phyloP scores from a whole-genome alignment of 768 basidiomycete genomes.

The Russula virescens region DNA sequence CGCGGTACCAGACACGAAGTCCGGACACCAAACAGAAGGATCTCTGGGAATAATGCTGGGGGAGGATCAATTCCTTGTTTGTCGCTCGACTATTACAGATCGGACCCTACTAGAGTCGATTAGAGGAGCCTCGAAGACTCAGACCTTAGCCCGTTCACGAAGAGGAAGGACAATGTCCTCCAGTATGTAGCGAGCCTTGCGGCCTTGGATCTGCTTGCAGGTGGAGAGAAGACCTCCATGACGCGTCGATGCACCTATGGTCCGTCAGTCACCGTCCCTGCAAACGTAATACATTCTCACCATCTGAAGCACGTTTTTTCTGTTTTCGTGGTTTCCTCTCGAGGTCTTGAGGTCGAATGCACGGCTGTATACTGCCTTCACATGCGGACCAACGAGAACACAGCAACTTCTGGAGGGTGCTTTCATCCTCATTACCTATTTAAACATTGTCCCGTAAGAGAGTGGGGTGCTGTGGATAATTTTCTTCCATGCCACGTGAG shows the following conservation, averaged over 20 bases:
- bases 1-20: conserved; percentile 18
- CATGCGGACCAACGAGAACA: too few species aligned
- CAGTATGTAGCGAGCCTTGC: conserved; percentile 62
- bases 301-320: conserved; percentile 4
- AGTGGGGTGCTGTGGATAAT: too few species aligned
- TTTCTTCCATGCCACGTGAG: too few species aligned
- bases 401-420: too few species aligned
- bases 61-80: conserved; percentile 53
- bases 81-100: conserved; percentile 52
- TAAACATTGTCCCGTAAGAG: too few species aligned
- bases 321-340: too few species aligned
- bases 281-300: conserved; percentile 17
- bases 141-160: conserved; percentile 82
- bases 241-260: too few species aligned
- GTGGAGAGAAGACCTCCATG: background rate
- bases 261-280: background rate
- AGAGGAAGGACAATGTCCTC: conserved; percentile 27
- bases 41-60: conserved; percentile 38
- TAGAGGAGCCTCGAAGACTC: conserved; percentile 62
- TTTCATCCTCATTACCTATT: too few species aligned
- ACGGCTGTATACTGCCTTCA: too few species aligned
- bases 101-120: conserved; percentile 58
- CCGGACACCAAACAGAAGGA: conserved; percentile 37
- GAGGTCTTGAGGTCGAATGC: too few species aligned
- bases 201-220: conserved; percentile 48